A percentile compares a stretch with the other conserved stretches of the same genome.
Evolutionary conservation across 345 rosid genomes (phyloP).

Genomic region (Hibiscus mutabilis): DNA sequence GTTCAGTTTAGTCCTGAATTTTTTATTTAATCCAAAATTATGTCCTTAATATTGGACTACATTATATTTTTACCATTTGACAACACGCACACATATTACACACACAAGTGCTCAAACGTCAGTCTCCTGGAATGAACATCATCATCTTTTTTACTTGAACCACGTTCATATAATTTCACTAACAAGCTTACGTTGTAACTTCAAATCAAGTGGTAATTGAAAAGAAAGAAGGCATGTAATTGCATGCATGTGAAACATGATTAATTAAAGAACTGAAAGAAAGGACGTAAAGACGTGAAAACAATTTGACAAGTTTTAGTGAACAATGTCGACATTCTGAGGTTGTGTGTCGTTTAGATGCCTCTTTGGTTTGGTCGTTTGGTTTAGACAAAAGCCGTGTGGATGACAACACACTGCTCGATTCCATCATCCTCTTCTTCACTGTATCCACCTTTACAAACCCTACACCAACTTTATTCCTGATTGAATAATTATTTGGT

Average conservation of each 20-base stretch:
- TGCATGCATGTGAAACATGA: not conserved
- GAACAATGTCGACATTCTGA: not conserved
- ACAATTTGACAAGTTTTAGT: not conserved
- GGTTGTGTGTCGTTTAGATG: not conserved
- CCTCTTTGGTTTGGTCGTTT: not conserved
- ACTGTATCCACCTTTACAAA: not conserved
- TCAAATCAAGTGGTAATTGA: not conserved
- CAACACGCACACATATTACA: no score
- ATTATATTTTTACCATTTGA: no score
- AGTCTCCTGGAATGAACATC: no score
- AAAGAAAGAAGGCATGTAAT: not conserved
- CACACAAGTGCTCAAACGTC: no score
- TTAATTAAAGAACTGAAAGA: not conserved
- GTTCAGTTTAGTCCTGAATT: no score
- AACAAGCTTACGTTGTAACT: no score
- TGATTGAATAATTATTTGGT: no score
- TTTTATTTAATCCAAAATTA: no score
- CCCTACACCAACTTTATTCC: not conserved
- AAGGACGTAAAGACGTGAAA: not conserved
- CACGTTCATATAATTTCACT: no score
- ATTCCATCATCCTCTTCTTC: not conserved
- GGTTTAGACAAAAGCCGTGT: not conserved
- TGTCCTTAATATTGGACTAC: no score
- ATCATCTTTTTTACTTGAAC: no score
- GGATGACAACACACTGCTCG: slow-evolving; percentile 13